Evolutionary conservation across 2,329 filamentous ascomycete genomes (phyloP).

Genomic region (Coniochaeta ligniaria): DNA sequence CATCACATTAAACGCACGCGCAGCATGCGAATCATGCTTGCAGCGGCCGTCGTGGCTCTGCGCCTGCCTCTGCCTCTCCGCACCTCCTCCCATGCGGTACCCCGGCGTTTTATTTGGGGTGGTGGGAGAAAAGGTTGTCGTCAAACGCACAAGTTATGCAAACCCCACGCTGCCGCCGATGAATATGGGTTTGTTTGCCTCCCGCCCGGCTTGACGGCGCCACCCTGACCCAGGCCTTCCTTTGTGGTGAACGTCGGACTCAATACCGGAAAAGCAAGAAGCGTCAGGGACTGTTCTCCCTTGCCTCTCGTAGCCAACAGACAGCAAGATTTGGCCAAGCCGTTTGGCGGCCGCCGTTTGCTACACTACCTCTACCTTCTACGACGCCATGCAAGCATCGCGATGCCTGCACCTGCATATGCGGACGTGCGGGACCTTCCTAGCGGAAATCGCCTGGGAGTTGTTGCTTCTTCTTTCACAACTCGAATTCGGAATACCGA

Average conservation of each 20-base stretch:
- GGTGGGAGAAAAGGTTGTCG: neutral
- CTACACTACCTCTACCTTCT: neutral
- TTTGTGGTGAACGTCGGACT: too few relatives aligned
- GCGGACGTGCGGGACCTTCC: neutral
- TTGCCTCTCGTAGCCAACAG: too few relatives aligned
- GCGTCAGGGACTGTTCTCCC: neutral
- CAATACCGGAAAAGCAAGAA: neutral
- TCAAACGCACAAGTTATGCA: too few relatives aligned
- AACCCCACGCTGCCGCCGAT: too few relatives aligned
- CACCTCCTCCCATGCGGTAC: neutral
- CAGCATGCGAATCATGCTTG: constrained; percentile 34
- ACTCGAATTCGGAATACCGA: neutral
- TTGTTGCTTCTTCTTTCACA: neutral
- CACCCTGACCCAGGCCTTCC: too few relatives aligned
- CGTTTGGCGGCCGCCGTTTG: neutral
- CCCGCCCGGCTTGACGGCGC: too few relatives aligned
- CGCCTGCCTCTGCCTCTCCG: neutral
- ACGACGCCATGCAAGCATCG: neutral
- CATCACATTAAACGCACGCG: constrained; percentile 12
- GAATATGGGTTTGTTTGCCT: too few relatives aligned
- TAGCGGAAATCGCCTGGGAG: neutral
- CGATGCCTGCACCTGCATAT: neutral
- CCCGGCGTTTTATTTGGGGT: neutral
- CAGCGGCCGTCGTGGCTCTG: constrained; percentile 18
- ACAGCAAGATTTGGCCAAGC: neutral